Evolutionary conservation across 2,329 filamentous ascomycete genomes (phyloP), one percentile per base, ranked within the genome.

Genomic region (Colletotrichum sp.): DNA sequence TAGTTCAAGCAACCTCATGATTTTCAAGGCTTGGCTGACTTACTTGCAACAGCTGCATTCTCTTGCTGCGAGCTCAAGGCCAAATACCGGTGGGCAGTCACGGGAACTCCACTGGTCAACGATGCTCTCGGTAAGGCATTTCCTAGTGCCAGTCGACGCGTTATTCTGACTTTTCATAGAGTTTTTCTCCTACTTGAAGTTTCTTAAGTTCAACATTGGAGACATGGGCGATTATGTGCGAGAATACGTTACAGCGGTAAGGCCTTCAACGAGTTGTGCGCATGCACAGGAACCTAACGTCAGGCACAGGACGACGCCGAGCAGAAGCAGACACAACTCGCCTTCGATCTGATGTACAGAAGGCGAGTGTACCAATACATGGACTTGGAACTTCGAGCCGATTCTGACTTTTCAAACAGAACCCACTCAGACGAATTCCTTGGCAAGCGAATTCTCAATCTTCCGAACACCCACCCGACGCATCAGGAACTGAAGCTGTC

Each of bases 71-170:
- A 70, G 5, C 76, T 87, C 0, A 48, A 27, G 0, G 78, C 81
- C 10, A 84, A 83, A 48, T 80, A 82, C 58, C 80, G 80, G 2
- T 87, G 85, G 85, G 81, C 79, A 0, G 48, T 87, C 22, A 84
- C 71, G 9, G 85, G 83, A 8, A 87, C 85, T 0, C 85, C 85
- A 0, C 70, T 86, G 0, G 75, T 82, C 3, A 87, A 87, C 32
- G 32, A 32, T 32, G 32, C 32, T 6, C n/a, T n/a, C n/a, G n/a
- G n/a, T n/a, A n/a, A n/a, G n/a, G n/a, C n/a, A n/a, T n/a, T n/a
- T n/a, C n/a, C n/a, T n/a, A n/a, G n/a, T n/a, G n/a, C n/a, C n/a
- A n/a, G n/a, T n/a, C n/a, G n/a, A n/a, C n/a, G n/a, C n/a, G n/a
- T n/a, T n/a, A n/a, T n/a, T n/a, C n/a, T 32, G 10, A 32, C 32